Conservation (phyloP, 352 stramenopile species). For the Pythium dissimile region DNA sequence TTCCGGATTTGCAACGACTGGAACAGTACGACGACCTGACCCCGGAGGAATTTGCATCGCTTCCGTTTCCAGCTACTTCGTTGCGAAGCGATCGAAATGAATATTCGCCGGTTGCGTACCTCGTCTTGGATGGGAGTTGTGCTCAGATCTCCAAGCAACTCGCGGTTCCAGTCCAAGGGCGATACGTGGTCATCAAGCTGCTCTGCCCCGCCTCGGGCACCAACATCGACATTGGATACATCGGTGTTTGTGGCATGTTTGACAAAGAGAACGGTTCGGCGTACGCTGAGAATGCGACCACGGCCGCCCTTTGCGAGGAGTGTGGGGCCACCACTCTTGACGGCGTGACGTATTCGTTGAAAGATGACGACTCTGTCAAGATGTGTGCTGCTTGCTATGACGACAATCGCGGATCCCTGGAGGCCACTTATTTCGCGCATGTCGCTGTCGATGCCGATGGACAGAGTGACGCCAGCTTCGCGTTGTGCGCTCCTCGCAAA, state of each 20-base stretch:
- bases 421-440: slow-evolving; percentile 47
- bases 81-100: slow-evolving; percentile 54
- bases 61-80: slow-evolving; percentile 62
- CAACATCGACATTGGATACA: slow-evolving; percentile 86
- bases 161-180: slow-evolving; percentile 53
- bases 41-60: slow-evolving; percentile 67
- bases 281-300: slow-evolving; percentile 48
- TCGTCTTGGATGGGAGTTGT: slow-evolving; percentile 75
- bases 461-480: slow-evolving; percentile 27
- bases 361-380: slow-evolving; percentile 55
- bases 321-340: slow-evolving; percentile 39
- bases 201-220: slow-evolving; percentile 52
- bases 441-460: slow-evolving; percentile 31
- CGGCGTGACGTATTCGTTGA: slow-evolving; percentile 58
- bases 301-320: slow-evolving; percentile 33
- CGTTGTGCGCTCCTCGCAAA: slow-evolving; percentile 52
- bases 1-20: slow-evolving; percentile 45
- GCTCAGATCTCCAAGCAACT: slow-evolving; percentile 78
- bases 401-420: slow-evolving; percentile 57
- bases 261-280: slow-evolving; percentile 81
- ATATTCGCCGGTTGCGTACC: slow-evolving; percentile 63
- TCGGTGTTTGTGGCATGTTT: slow-evolving; percentile 76
- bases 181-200: slow-evolving; percentile 80
- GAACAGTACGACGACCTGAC: slow-evolving; percentile 66
- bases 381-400: slow-evolving; percentile 79